Percentiles rank a stretch among this genome's conserved stretches.
Conservation (phyloP, 768 basidiomycete species). For the Russula olivacea region DNA sequence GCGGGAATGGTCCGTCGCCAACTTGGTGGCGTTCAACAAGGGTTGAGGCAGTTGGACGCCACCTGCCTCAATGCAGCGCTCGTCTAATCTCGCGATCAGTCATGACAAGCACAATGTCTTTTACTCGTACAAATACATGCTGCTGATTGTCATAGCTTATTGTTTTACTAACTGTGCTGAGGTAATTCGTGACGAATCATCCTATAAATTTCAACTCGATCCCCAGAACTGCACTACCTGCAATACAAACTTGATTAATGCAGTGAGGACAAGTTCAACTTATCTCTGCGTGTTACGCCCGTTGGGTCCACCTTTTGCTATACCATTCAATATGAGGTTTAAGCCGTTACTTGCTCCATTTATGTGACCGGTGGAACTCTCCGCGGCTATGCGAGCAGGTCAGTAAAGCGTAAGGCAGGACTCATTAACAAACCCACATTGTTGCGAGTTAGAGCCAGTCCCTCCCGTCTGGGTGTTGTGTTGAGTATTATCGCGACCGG, state of each 20-base stretch:
- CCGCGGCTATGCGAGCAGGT: slow-evolving; percentile 3
- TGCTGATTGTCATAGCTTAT: no score
- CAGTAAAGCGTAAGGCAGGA: slow-evolving; percentile 3
- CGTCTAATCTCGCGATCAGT: no score
- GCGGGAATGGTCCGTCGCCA: no score
- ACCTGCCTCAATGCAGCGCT: no score
- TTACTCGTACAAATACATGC: no score
- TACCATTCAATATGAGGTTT: not conserved
- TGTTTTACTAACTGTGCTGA: no score
- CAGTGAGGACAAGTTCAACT: not conserved
- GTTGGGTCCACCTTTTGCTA: not conserved
- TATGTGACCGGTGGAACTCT: not conserved
- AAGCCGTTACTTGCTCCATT: not conserved
- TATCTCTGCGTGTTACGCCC: not conserved
- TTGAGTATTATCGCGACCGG: slow-evolving; percentile 9
- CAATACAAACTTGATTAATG: not conserved
- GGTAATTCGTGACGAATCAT: no score
- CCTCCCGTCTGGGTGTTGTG: not conserved
- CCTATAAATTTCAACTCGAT: not conserved
- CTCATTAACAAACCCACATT: slow-evolving; percentile 16
- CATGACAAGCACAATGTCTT: no score
- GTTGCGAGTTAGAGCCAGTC: not conserved
- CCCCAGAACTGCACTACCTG: not conserved
- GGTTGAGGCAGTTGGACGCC: no score
- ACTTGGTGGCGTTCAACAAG: no score